These are phyloP conservation scores for Calonectria multiphialidica DNA, from an alignment of 2,329 filamentous ascomycete species.

Conservation along the genomic window DNA sequence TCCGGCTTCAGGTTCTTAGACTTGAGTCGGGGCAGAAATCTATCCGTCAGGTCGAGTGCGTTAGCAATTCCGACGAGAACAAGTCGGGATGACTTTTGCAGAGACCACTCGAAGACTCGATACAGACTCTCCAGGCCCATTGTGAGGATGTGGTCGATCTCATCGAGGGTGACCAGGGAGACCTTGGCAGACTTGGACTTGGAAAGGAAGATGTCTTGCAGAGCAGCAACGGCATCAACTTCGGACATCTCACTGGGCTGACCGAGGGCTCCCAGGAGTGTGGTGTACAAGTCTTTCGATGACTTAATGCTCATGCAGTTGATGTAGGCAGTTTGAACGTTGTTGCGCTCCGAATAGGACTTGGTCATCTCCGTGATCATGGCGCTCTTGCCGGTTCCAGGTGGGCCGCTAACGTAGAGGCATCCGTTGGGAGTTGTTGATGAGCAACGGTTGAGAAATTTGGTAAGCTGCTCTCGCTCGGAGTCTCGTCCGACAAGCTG, in stretches of 20 bases:
- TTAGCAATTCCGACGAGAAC: conserved; percentile 95
- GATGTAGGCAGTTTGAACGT: conserved; percentile 80
- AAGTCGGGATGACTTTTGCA: conserved; percentile 83
- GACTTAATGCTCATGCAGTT: conserved; percentile 98
- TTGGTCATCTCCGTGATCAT: conserved; percentile 85
- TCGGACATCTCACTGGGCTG: conserved; percentile 71
- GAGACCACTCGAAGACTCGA: conserved; percentile 95
- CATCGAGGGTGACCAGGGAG: conserved; percentile 90
- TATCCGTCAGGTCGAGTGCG: conserved; percentile 93
- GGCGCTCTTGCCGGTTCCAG: conserved; percentile 96
- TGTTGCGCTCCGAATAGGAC: conserved; percentile 62
- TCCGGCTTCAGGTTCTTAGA: conserved; percentile 91
- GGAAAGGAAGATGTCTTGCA: conserved; percentile 79
- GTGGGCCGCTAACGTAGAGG: conserved; percentile 94
- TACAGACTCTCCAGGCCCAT: conserved; percentile 91
- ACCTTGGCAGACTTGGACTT: conserved; percentile 68
- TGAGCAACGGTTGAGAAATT: conserved; percentile 76
- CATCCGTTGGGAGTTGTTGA: conserved; percentile 77
- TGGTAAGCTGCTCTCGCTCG: conserved; percentile 72
- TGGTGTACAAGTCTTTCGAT: conserved; percentile 86
- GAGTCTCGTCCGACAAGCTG: conserved; percentile 83
- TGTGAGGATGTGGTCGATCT: conserved; percentile 93
- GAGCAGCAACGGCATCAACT: conserved; percentile 73
- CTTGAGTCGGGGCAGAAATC: conserved; percentile 93
- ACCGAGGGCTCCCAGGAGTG: conserved; percentile 77